Evolutionary conservation across 805 yeast genomes (phyloP).

Genomic region (Ogataea pini): DNA sequence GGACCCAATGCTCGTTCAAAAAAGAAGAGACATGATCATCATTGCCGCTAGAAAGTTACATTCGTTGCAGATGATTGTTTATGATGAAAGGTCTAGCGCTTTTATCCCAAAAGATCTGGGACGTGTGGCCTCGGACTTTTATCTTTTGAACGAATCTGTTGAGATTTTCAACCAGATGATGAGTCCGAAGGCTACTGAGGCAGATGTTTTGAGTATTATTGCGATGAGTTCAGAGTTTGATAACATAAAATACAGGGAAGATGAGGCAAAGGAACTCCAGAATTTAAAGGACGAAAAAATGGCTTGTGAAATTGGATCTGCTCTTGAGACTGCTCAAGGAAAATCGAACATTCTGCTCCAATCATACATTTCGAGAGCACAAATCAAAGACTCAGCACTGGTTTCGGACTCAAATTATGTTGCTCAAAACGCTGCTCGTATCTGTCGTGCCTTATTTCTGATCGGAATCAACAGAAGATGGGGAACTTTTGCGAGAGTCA

Average conservation of each 20-base stretch:
- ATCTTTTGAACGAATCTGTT: slow-evolving; percentile 77
- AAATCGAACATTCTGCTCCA: slow-evolving; percentile 88
- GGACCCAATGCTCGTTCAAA: slow-evolving; percentile 76
- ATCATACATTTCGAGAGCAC: slow-evolving; percentile 77
- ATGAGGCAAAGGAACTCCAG: slow-evolving; percentile 76
- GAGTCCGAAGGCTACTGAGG: slow-evolving; percentile 85
- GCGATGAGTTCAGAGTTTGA: slow-evolving; percentile 95
- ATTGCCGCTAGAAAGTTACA: slow-evolving; percentile 85
- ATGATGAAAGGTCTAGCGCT: slow-evolving; percentile 79
- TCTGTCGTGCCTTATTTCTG: slow-evolving; percentile 85
- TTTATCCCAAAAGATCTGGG: slow-evolving; percentile 88
- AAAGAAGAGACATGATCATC: slow-evolving; percentile 73
- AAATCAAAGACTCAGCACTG: slow-evolving; percentile 75
- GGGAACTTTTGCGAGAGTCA: slow-evolving; percentile 76
- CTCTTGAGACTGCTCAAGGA: slow-evolving; percentile 71
- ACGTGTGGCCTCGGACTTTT: slow-evolving; percentile 91
- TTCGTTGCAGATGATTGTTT: slow-evolving; percentile 86
- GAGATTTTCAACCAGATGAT: slow-evolving; percentile 87
- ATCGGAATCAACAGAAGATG: slow-evolving; percentile 88
- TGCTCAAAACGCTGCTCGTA: slow-evolving; percentile 93
- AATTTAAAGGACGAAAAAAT: slow-evolving; percentile 56
- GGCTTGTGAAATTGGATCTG: slow-evolving; percentile 83
- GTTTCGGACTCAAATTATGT: slow-evolving; percentile 88
- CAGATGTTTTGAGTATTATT: slow-evolving; percentile 84
- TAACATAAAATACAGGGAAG: slow-evolving; percentile 82